phyloP scores from a whole-genome alignment of 345 rosid species.

The Arabis alpina region DNA sequence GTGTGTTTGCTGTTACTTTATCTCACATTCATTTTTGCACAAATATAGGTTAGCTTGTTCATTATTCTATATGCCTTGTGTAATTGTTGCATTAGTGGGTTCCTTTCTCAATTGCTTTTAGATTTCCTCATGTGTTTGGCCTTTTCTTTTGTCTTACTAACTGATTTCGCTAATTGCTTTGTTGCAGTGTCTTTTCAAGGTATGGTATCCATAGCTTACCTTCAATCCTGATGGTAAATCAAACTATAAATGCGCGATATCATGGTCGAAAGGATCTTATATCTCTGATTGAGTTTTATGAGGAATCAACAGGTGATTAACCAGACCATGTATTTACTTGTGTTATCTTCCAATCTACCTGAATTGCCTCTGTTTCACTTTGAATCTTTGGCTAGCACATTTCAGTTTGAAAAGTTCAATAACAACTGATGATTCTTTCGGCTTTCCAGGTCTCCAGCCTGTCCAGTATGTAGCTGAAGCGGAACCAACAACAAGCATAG shows the following conservation, averaged over 20 bases:
- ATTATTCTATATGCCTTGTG: not conserved
- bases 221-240: slow-evolving; percentile 67
- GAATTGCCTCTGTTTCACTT: not conserved
- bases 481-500: slow-evolving; percentile 40
- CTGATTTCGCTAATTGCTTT: not conserved
- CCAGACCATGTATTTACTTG: slow-evolving; percentile 7
- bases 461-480: slow-evolving; percentile 54
- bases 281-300: slow-evolving; percentile 68
- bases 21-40: no score
- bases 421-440: not conserved
- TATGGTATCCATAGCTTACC: slow-evolving; percentile 92
- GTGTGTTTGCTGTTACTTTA: slow-evolving; percentile 1
- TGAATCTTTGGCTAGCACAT: not conserved
- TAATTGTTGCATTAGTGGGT: not conserved
- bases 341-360: slow-evolving; percentile 13
- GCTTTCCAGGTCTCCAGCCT: slow-evolving; percentile 47
- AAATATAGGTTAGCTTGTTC: not conserved
- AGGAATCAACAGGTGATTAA: slow-evolving; percentile 65
- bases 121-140: not conserved
- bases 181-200: slow-evolving; percentile 73
- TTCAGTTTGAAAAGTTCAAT: not conserved
- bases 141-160: not conserved
- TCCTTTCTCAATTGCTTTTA: slow-evolving; percentile 1
- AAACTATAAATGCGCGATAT: slow-evolving; percentile 59
- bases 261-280: slow-evolving; percentile 65